phyloP scores from a whole-genome alignment of 2,329 filamentous ascomycete genomes.

The Hypoxylon sp. region DNA sequence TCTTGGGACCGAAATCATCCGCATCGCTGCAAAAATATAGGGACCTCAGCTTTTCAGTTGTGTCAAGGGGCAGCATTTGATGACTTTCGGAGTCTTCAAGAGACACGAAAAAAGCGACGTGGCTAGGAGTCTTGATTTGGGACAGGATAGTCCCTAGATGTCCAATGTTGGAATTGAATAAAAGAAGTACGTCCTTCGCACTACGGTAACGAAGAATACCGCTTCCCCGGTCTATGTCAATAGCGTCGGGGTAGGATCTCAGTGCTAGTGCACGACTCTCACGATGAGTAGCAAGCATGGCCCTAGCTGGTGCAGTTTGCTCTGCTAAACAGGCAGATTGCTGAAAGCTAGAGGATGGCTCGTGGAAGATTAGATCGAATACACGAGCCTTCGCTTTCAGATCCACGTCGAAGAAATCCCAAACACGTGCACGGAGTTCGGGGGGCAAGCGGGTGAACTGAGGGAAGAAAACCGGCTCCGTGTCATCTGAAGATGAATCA shows the following conservation, averaged over 20 bases:
- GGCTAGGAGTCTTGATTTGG: constrained; percentile 22
- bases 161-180: background rate
- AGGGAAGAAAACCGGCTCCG: constrained; percentile 50
- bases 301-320: constrained; percentile 53
- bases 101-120: constrained; percentile 45
- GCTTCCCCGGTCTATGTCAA: constrained; percentile 40
- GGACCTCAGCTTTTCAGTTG: constrained; percentile 25
- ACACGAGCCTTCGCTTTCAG: constrained; percentile 51
- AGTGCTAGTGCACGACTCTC: constrained; percentile 56
- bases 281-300: constrained; percentile 51
- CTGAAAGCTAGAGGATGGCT: constrained; percentile 28
- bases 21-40: constrained; percentile 39
- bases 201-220: constrained; percentile 51
- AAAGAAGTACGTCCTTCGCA: constrained; percentile 51
- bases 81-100: background rate
- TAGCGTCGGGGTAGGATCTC: constrained; percentile 53
- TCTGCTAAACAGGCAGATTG: constrained; percentile 44
- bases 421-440: constrained; percentile 56
- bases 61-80: background rate
- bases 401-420: constrained; percentile 56
- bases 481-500: constrained; percentile 24
- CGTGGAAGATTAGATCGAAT: constrained; percentile 36
- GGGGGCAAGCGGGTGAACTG: constrained; percentile 55
- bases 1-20: background rate
- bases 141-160: background rate